These are phyloP conservation scores for Hemerocallis citrina DNA, from an alignment of 106 monocot species.

Conservation along the genomic window DNA sequence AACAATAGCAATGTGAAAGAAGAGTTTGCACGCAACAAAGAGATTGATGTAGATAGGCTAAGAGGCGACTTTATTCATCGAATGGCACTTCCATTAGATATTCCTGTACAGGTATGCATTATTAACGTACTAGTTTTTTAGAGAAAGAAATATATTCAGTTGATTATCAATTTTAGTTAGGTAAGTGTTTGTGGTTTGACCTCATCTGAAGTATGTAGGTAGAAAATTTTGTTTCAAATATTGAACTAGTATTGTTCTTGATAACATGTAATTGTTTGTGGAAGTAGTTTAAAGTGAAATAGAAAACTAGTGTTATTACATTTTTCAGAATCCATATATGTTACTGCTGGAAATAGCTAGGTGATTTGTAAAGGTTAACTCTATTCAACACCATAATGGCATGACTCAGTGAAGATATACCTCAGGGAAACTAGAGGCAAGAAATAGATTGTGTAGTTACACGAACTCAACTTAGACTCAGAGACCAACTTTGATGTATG, in stretches of 20 bases:
- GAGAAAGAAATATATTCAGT: not conserved
- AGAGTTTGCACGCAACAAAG: slow-evolving; percentile 5
- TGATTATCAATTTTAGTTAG: not conserved
- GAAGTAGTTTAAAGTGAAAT: not conserved
- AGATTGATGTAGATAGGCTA: slow-evolving; percentile 7
- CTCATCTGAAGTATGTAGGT: not conserved
- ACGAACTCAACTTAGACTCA: too few species aligned
- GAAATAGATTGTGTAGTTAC: too few species aligned
- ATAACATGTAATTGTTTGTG: not conserved
- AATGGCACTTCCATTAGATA: slow-evolving; percentile 31
- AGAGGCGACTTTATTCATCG: slow-evolving; percentile 31
- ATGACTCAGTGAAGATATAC: not conserved
- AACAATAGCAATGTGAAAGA: not conserved
- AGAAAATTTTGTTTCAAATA: not conserved
- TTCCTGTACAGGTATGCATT: slow-evolving; percentile 42
- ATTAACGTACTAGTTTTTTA: not conserved
- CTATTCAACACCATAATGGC: not conserved
- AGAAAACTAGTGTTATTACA: not conserved
- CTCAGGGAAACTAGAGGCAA: not conserved
- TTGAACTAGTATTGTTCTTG: not conserved
- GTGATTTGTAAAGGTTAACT: not conserved
- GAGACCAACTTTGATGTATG: too few species aligned
- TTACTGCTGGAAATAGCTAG: not conserved
- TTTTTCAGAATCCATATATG: not conserved
- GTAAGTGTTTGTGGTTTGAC: not conserved